Evolutionary conservation across 2,329 filamentous ascomycete genomes (phyloP).

Genomic region (Talaromyces sp.): DNA sequence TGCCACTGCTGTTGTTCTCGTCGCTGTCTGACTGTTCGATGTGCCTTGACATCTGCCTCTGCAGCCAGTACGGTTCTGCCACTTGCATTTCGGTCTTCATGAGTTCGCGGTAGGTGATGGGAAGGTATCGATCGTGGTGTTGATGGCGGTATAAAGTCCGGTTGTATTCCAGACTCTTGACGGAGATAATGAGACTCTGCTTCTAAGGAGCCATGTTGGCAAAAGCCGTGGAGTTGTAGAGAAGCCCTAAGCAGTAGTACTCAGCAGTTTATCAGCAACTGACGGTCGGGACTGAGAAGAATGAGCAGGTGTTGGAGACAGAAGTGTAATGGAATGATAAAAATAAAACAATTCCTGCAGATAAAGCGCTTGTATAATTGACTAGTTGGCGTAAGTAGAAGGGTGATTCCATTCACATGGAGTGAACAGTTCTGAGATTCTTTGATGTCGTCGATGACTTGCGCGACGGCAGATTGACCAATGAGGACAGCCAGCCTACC

Average conservation of each 20-base stretch:
- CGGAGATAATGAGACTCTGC: not conserved
- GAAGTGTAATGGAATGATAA: not conserved
- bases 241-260: not conserved
- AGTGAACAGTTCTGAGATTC: not conserved
- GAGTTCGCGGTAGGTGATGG: not conserved
- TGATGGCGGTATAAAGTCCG: not conserved
- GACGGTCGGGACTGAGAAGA: not conserved
- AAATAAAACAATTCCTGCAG: not conserved
- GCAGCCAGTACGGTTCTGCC: conserved; percentile 21
- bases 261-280: not conserved
- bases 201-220: not conserved
- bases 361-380: not conserved
- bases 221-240: not conserved
- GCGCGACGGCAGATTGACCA: conserved; percentile 14
- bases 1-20: conserved; percentile 11
- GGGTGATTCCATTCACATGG: not conserved
- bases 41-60: conserved; percentile 17
- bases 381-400: not conserved
- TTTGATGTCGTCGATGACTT: conserved; percentile 12
- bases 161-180: not conserved
- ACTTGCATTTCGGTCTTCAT: conserved; percentile 16
- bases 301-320: not conserved
- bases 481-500: not conserved
- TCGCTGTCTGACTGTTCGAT: conserved; percentile 18
- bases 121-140: not conserved